Evolutionary conservation across 768 basidiomycete genomes (phyloP).

Genomic region (Panus rudis): DNA sequence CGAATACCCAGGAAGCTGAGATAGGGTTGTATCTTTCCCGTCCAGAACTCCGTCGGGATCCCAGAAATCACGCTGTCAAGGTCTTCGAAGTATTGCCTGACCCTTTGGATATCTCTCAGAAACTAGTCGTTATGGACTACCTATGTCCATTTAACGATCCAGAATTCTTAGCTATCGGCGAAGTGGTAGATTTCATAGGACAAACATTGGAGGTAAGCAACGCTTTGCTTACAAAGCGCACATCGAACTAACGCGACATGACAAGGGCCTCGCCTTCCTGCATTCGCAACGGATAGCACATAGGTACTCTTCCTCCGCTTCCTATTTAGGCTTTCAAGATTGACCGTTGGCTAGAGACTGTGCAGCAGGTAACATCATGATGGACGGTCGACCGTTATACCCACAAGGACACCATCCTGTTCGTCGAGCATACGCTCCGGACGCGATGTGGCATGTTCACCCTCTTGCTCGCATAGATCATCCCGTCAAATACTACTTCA

Average conservation of each 20-base stretch:
- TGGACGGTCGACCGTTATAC: constrained; percentile 9
- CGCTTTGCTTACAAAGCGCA: not conserved
- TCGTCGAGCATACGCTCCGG: constrained; percentile 15
- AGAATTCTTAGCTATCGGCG: constrained; percentile 12
- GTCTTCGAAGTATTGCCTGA: constrained; percentile 15
- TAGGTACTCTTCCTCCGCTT: no score
- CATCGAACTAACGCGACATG: no score
- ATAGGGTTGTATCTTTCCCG: constrained; percentile 4
- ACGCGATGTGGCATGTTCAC: constrained; percentile 26
- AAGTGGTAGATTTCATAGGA: constrained; percentile 2
- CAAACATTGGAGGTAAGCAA: constrained; percentile 4
- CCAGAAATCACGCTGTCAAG: constrained; percentile 20
- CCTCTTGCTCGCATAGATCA: constrained; percentile 13
- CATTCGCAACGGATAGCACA: constrained; percentile 12
- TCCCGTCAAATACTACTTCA: constrained; percentile 25
- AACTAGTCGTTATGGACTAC: constrained; percentile 19
- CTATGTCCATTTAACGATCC: constrained; percentile 23
- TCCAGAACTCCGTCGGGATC: constrained; percentile 12
- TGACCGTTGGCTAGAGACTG: constrained; percentile 12
- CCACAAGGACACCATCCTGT: constrained; percentile 20
- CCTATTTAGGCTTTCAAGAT: not conserved
- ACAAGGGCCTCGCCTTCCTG: constrained; percentile 12
- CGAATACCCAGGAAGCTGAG: constrained; percentile 4
- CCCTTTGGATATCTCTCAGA: constrained; percentile 4
- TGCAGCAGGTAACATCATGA: constrained; percentile 11